Base-by-base conservation (phyloP, 345 rosid species). In the Nephelium lappaceum region DNA sequence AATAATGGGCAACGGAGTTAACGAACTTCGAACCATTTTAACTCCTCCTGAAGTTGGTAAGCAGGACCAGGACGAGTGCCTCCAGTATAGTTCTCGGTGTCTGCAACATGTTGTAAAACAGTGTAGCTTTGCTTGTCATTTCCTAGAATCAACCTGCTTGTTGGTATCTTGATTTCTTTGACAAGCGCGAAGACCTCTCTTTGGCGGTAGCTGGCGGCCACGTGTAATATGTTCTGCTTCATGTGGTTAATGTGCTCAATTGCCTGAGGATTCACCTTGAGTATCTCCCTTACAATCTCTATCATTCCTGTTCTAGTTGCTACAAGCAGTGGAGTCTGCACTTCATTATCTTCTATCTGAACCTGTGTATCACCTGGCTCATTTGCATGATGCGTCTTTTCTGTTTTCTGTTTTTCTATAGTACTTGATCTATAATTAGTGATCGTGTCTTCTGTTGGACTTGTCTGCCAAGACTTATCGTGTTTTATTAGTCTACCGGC, bases 191-290 rank as follows among this genome's bases (percentile, higher is more conserved):
- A 69, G 73, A 69, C 8, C 12, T 69, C 36, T 16, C 8, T 45
- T 69, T 15, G 41, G 25, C 73, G 73, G 73, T 69, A 27, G 55
- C 23, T 42, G 12, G 47, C 36, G 5, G 72, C 19, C 51, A 43
- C n/a, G 47, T 69, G 72, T 4, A 69, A 43, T 69, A 69, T 69
- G n/a, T 69, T 69, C 57, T 69, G 55, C 19, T 15, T 6, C 8
- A 3, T 21, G 5, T 1, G 19, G 24, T 9, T 21, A 21, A 2
- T 0, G 12, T 21, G 19, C 16, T 42, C 55, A 68, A 68, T 16
- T 68, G 55, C 53, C 3, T 21, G 55, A 11, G 72, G 72, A 42
- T 43, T 36, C 23, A 0, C 10, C 8, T 16, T 5, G 6, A 68
- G 72, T 43, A 43, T 43, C 72, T 69, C 38, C 8, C 6, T 11